phyloP scores from a whole-genome alignment of 2,329 filamentous ascomycete species.

The Davidsoniella australis region DNA sequence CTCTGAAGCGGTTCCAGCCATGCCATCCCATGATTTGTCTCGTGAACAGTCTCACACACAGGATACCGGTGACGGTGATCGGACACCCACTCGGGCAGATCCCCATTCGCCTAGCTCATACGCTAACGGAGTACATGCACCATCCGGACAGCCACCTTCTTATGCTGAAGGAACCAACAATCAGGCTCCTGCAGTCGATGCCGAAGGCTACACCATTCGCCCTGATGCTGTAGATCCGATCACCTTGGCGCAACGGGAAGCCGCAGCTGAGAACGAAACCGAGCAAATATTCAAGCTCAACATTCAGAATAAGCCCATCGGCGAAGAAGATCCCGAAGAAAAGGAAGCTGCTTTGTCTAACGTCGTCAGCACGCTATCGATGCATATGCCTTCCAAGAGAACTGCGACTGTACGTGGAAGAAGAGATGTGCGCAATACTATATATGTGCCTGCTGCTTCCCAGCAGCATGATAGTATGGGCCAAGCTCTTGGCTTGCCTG shows the following conservation, averaged over 20 bases:
- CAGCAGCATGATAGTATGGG: conserved; percentile 9
- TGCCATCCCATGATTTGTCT: conserved; percentile 1
- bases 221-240: conserved; percentile 46
- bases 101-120: conserved; percentile 18
- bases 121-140: background rate
- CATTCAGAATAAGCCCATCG: conserved; percentile 62
- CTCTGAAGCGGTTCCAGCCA: conserved; percentile 31
- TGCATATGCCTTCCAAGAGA: conserved; percentile 48
- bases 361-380: conserved; percentile 55
- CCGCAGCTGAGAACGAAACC: conserved; percentile 30
- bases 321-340: conserved; percentile 59
- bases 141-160: background rate
- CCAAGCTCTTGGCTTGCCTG: conserved; percentile 6
- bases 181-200: conserved; percentile 29
- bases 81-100: conserved; percentile 18
- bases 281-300: conserved; percentile 63
- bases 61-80: conserved; percentile 23
- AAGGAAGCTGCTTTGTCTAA: conserved; percentile 58
- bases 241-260: conserved; percentile 55
- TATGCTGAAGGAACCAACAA: background rate
- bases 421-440: conserved; percentile 79
- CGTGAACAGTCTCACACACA: background rate
- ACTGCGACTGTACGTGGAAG: conserved; percentile 69
- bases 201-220: conserved; percentile 63
- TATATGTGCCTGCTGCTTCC: conserved; percentile 48